Evolutionary conservation across 73 alveolate species (phyloP).

Genomic region (Blepharisma stoltei): DNA sequence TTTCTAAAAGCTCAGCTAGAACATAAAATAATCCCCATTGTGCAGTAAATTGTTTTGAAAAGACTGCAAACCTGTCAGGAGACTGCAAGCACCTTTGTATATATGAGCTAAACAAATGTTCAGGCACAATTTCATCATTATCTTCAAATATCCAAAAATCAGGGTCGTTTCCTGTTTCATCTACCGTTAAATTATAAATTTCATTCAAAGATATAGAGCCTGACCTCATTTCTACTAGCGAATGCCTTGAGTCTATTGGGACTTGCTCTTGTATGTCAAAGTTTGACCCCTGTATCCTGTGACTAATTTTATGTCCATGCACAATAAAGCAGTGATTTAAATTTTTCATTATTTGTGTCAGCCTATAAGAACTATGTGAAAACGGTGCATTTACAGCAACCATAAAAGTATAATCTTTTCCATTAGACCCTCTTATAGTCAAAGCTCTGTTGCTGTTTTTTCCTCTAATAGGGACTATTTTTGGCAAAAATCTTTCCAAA

Average conservation of each 20-base stretch:
- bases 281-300: conserved; percentile 9
- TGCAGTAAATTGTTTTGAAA: conserved; percentile 19
- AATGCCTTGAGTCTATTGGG: neutral
- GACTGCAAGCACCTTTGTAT: conserved; percentile 11
- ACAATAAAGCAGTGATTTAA: neutral
- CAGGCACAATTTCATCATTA: neutral
- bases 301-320: neutral
- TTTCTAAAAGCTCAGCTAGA: neutral
- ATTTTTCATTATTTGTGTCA: neutral
- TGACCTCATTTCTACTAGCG: conserved; percentile 7
- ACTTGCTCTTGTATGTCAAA: neutral
- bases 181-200: neutral
- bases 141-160: neutral
- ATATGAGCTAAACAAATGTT: neutral
- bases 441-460: conserved; percentile 1
- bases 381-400: neutral
- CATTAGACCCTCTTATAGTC: conserved; percentile 22
- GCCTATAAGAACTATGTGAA: neutral
- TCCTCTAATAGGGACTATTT: neutral
- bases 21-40: conserved; percentile 26
- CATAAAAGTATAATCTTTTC: conserved; percentile 1
- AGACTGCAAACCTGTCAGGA: conserved; percentile 17
- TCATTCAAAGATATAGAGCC: neutral
- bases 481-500: conserved; percentile 3
- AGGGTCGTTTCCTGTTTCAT: conserved; percentile 13